These are phyloP conservation scores for Yamadazyma dendronema DNA, from an alignment of 1,139 yeast genomes.

Conservation along the genomic window DNA sequence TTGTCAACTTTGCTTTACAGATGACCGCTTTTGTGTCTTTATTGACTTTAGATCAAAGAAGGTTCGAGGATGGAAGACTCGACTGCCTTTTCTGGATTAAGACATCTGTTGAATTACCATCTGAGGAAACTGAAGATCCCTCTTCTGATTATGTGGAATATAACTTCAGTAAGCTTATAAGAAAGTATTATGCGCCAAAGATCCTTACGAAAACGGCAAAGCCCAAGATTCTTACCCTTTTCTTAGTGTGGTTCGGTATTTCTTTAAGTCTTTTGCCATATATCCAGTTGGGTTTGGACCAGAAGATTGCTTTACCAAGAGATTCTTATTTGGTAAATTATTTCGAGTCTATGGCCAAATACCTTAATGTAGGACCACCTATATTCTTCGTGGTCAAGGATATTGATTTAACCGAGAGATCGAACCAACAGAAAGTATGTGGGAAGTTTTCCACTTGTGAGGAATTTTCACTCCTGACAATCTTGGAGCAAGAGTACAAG, in stretches of 20 bases:
- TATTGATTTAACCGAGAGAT: constrained; percentile 58
- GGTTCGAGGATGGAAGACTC: constrained; percentile 57
- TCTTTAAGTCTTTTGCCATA: constrained; percentile 69
- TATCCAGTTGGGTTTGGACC: constrained; percentile 80
- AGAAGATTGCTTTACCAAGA: constrained; percentile 79
- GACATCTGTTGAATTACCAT: constrained; percentile 11
- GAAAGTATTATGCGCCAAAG: constrained; percentile 45
- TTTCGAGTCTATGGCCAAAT: constrained; percentile 70
- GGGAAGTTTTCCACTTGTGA: constrained; percentile 87
- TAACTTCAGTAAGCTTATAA: constrained; percentile 26
- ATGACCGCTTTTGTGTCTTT: constrained; percentile 78
- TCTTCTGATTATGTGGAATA: constrained; percentile 17
- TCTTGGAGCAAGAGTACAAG: constrained; percentile 83
- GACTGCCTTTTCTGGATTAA: constrained; percentile 59
- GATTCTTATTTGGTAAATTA: constrained; percentile 80
- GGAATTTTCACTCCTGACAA: constrained; percentile 72
- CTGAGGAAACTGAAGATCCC: constrained; percentile 5
- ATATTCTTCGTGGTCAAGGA: constrained; percentile 75
- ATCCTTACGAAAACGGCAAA: constrained; percentile 49
- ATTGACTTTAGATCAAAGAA: constrained; percentile 62
- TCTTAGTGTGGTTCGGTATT: constrained; percentile 61
- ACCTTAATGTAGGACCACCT: constrained; percentile 89
- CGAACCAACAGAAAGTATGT: constrained; percentile 71
- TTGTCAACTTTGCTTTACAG: constrained; percentile 74
- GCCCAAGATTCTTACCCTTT: constrained; percentile 50